Evolutionary conservation across 306 rosid species (phyloP), one percentile per base, ranked within the genome.

Genomic region (Quercus suber): DNA sequence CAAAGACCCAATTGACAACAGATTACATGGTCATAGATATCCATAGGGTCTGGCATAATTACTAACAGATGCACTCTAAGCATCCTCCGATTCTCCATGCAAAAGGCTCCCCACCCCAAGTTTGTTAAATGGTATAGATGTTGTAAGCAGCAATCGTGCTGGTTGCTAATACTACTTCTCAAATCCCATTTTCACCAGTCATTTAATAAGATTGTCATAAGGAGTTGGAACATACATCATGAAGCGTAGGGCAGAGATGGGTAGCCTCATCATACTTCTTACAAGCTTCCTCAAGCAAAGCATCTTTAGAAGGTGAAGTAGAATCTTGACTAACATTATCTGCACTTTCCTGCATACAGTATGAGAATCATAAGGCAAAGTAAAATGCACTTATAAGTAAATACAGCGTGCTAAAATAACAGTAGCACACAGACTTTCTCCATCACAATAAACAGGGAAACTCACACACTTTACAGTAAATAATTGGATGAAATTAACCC

Each of bases 221-320:
- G 75, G 74, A 80, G 74, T 76, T 23, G 79, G 80, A 78, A 85
- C 97, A 55, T 90, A 95, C 98, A 89, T 96, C 99, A 87, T 96
- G 98, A 83, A 95, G 94, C 15, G 96, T 93, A 57, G 98, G 99
- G 79, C 98, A 96, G 70, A 96, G 90, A 76, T 1, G 88, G 79
- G 99, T 96, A 79, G 99, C 99, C 87, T 93, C 98, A 61, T 93
- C 98, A 82, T 96, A 96, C 78, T 96, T 95, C 87, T 76, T 93
- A 88, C 99, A 93, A 79, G 99, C 99, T 84, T 96, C 99, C 92
- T 96, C 99, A 63, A 93, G 99, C 89, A 96, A 87, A 55, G 99
- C 90, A 89, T 96, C 99, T 87, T 93, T 96, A 30, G 99, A 96
- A 81, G 98, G 97, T 74, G 98, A 89, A 21, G 87, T 86, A 80